Evolutionary conservation across 768 basidiomycete genomes (phyloP).

Genomic region (Leccinum sublutescens): DNA sequence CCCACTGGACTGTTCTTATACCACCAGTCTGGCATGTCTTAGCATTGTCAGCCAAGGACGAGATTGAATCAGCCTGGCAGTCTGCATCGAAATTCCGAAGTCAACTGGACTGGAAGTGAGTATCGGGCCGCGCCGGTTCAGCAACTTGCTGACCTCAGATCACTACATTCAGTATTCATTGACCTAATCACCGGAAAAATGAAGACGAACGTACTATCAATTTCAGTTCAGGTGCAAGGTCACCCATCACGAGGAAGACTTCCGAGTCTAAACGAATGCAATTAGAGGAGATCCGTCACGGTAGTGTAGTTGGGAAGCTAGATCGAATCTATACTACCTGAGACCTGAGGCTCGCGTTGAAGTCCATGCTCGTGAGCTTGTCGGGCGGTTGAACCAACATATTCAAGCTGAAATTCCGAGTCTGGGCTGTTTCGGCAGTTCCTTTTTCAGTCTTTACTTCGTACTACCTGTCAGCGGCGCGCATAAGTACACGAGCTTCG

Average conservation of each 20-base stretch:
- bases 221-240: background rate
- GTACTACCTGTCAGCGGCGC: background rate
- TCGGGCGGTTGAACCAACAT: too few relatives aligned
- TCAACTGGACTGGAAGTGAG: background rate
- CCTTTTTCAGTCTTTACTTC: background rate
- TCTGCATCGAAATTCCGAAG: slow-evolving; percentile 8
- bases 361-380: background rate
- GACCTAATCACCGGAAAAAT: background rate
- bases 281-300: background rate
- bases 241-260: background rate
- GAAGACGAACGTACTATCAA: background rate
- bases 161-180: background rate
- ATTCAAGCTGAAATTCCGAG: too few relatives aligned
- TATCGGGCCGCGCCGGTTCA: background rate
- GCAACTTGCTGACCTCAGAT: background rate
- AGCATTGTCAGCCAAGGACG: slow-evolving; percentile 18
- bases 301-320: background rate
- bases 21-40: slow-evolving; percentile 13
- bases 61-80: slow-evolving; percentile 10
- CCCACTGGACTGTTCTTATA: slow-evolving; percentile 23
- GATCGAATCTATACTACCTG: background rate
- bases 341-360: background rate
- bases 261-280: background rate
- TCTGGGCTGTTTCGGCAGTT: too few relatives aligned
- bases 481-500: background rate